Evolutionary conservation across 768 basidiomycete genomes (phyloP).

Genomic region (Macrolepiota dolichaula): DNA sequence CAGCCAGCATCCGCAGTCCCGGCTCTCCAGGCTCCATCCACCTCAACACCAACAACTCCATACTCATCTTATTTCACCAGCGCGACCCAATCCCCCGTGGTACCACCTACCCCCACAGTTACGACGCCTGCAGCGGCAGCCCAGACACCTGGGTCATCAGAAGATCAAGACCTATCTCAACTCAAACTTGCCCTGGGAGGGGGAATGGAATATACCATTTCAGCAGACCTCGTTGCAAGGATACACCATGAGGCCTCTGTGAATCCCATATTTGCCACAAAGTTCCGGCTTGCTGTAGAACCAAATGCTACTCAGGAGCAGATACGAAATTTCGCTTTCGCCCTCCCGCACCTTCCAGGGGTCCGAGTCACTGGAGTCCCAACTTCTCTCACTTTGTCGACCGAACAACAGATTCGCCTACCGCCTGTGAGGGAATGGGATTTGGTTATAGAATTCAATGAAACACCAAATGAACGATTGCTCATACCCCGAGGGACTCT

Average conservation of each 20-base stretch:
- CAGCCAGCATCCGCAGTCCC: slow-evolving; percentile 17
- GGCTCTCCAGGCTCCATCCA: slow-evolving; percentile 11
- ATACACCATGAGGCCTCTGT: slow-evolving; percentile 9
- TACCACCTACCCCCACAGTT: not conserved
- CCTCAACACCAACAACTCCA: not conserved
- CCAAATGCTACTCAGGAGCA: slow-evolving; percentile 12
- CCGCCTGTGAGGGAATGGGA: slow-evolving; percentile 58
- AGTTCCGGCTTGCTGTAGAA: slow-evolving; percentile 9
- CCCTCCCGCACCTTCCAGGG: slow-evolving; percentile 6
- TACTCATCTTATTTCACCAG: slow-evolving; percentile 6
- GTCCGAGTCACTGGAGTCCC: slow-evolving; percentile 8
- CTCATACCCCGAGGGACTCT: slow-evolving; percentile 54
- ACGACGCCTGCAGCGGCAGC: slow-evolving; percentile 6
- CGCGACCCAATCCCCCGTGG: not conserved
- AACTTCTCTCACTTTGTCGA: slow-evolving; percentile 6
- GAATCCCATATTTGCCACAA: slow-evolving; percentile 10
- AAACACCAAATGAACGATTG: slow-evolving; percentile 61
- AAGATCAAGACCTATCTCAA: not conserved
- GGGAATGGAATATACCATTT: slow-evolving; percentile 12
- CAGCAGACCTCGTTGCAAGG: slow-evolving; percentile 7
- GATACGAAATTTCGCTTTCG: slow-evolving; percentile 10
- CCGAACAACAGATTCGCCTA: slow-evolving; percentile 11
- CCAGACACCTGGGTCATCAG: not conserved
- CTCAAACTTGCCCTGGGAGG: slow-evolving; percentile 8
- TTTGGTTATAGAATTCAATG: slow-evolving; percentile 68